Conservation (phyloP, 2,329 filamentous ascomycete species). For the Colletotrichum tabaci region DNA sequence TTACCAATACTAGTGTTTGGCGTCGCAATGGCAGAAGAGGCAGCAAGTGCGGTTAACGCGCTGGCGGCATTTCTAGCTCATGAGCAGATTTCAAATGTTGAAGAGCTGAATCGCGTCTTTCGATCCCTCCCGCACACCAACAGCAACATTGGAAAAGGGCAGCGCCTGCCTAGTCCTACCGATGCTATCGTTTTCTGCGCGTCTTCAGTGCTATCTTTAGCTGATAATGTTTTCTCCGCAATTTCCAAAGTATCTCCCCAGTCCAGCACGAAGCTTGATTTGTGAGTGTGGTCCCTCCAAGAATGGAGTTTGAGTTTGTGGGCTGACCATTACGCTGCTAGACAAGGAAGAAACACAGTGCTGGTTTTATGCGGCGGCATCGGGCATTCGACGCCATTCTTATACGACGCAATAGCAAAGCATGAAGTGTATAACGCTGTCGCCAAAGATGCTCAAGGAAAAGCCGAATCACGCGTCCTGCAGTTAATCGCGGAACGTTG, state of each 20-base stretch:
- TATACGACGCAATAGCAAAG: constrained; percentile 57
- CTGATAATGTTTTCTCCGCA: constrained; percentile 27
- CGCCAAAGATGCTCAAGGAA: constrained; percentile 48
- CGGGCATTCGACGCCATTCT: constrained; percentile 59
- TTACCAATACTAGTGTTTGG: too few species aligned
- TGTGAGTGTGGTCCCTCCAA: background rate
- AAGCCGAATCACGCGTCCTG: constrained; percentile 58
- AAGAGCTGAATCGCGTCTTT: constrained; percentile 23
- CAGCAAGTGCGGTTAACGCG: constrained; percentile 26
- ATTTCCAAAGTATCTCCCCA: background rate
- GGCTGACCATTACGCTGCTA: background rate
- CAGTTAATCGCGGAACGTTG: constrained; percentile 52
- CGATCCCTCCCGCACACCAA: background rate
- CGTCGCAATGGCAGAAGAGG: constrained; percentile 5
- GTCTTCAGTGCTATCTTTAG: constrained; percentile 36
- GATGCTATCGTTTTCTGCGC: constrained; percentile 40
- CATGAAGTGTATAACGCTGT: constrained; percentile 50
- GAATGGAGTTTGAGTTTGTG: background rate
- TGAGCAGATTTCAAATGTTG: constrained; percentile 14
- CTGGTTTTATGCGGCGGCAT: constrained; percentile 61
- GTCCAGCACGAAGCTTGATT: background rate
- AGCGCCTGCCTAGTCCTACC: constrained; percentile 11
- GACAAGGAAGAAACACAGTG: constrained; percentile 24
- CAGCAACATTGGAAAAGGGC: background rate
- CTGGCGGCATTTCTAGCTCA: constrained; percentile 32